Evolutionary conservation across 169 alveolate genomes (phyloP).

Genomic region (Plasmodium falciparum): DNA sequence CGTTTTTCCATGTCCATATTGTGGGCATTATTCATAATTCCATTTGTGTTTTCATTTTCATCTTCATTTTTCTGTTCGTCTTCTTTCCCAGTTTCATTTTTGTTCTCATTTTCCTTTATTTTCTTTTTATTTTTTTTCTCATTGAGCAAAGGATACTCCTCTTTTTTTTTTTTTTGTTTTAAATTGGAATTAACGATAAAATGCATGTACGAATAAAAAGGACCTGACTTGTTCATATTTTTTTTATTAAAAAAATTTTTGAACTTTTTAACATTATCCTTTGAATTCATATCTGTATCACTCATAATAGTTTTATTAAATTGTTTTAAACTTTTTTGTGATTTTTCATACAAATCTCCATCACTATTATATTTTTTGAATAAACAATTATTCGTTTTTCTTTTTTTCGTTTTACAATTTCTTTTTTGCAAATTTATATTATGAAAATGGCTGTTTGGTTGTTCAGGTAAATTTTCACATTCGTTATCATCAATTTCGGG

Average conservation of each 20-base stretch:
- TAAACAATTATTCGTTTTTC: conserved; percentile 1
- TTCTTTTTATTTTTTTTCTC: conserved; percentile 22
- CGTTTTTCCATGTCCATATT: too few species aligned
- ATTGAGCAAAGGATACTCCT: background rate
- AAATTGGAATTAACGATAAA: conserved; percentile 26
- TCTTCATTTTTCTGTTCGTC: conserved; percentile 15
- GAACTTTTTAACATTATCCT: conserved; percentile 12
- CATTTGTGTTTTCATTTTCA: background rate
- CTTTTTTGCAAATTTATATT: background rate
- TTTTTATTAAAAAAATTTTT: conserved; percentile 6
- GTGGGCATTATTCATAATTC: too few species aligned
- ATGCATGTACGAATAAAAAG: conserved; percentile 42
- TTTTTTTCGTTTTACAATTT: background rate
- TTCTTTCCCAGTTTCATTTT: conserved; percentile 13
- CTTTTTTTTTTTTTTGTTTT: conserved; percentile 34
- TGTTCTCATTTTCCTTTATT: conserved; percentile 25
- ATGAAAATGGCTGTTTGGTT: background rate
- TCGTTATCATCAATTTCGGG: background rate
- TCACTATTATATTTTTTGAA: conserved; percentile 47
- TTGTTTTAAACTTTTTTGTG: background rate
- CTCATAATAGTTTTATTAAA: conserved; percentile 1
- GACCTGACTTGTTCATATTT: conserved; percentile 3
- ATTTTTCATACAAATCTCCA: conserved; percentile 55
- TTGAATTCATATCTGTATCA: conserved; percentile 38
- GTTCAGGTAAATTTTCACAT: background rate